These are phyloP conservation scores for Cerrena zonata DNA, from an alignment of 1,284 basidiomycete genomes.

Conservation along the genomic window DNA sequence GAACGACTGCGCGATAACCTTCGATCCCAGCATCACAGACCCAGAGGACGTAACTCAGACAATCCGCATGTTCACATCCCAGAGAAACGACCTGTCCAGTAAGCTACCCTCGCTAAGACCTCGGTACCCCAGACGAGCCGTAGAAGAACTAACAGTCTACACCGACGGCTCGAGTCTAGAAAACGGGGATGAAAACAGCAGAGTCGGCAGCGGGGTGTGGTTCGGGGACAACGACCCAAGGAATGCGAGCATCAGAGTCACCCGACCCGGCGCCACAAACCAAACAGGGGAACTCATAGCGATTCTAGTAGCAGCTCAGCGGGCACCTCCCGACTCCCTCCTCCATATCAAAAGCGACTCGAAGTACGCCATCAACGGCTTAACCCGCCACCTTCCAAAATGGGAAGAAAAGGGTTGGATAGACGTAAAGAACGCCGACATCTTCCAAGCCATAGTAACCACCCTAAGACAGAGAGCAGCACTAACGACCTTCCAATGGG, in stretches of 20 bases:
- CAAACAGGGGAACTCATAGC: not conserved
- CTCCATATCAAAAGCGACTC: too few relatives aligned
- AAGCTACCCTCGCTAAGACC: not conserved
- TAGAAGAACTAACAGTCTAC: constrained; percentile 5
- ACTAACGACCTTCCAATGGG: constrained; percentile 11
- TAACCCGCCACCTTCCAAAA: constrained; percentile 9
- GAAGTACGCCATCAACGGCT: constrained; percentile 10
- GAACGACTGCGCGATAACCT: not conserved
- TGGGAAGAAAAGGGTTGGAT: constrained; percentile 14
- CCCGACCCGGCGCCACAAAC: not conserved
- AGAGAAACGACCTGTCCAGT: not conserved
- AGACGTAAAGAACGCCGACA: constrained; percentile 7
- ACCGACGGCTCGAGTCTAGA: constrained; percentile 8
- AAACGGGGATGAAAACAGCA: constrained; percentile 3
- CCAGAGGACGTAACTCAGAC: not conserved
- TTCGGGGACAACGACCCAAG: not conserved
- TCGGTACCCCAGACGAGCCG: not conserved
- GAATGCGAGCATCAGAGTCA: not conserved
- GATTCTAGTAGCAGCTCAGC: too few relatives aligned
- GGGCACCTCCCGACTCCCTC: too few relatives aligned
- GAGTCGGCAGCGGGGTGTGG: constrained; percentile 9
- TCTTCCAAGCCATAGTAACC: not conserved
- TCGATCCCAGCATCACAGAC: not conserved
- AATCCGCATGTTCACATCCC: not conserved
- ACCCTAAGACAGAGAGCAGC: not conserved